Percentiles rank a stretch among this genome's conserved stretches.
These are phyloP conservation scores for Parascedosporium putredinis DNA, from an alignment of 2,329 filamentous ascomycete species.

Conservation along the genomic window DNA sequence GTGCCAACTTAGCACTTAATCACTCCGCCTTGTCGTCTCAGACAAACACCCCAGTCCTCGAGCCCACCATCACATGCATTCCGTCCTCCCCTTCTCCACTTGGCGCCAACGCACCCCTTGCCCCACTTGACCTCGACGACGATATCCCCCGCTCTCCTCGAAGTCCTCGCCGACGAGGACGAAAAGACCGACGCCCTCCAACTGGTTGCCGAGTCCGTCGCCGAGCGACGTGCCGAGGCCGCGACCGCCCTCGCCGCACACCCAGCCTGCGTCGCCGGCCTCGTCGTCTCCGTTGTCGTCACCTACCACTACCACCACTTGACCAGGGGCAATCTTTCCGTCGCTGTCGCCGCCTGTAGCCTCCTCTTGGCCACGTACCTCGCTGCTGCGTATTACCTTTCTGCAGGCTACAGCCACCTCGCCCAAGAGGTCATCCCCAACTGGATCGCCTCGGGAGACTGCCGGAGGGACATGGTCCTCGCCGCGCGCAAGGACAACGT, in stretches of 20 bases:
- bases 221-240: conserved; percentile 66
- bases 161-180: conserved; percentile 35
- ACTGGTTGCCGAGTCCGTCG: conserved; percentile 70
- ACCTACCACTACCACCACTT: conserved; percentile 33
- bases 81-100: conserved; percentile 25
- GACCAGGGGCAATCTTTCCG: conserved; percentile 56
- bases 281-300: conserved; percentile 27
- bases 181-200: conserved; percentile 59
- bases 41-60: conserved; percentile 53
- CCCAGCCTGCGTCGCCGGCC: conserved; percentile 37
- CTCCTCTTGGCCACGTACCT: conserved; percentile 56
- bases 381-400: conserved; percentile 48
- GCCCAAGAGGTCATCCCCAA: conserved; percentile 52
- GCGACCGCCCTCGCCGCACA: conserved; percentile 54
- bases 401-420: conserved; percentile 49
- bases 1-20: conserved; percentile 66
- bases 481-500: conserved; percentile 58
- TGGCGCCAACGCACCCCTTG: conserved; percentile 28
- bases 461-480: conserved; percentile 46
- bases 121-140: conserved; percentile 24
- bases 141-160: conserved; percentile 56
- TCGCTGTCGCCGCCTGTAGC: conserved; percentile 51
- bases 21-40: conserved; percentile 51
- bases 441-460: conserved; percentile 39
- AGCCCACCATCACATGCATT: conserved; percentile 26